Evolutionary conservation across 2,329 filamentous ascomycete species (phyloP), one percentile per base, ranked within the genome.

Genomic region (Colletotrichum sp.): DNA sequence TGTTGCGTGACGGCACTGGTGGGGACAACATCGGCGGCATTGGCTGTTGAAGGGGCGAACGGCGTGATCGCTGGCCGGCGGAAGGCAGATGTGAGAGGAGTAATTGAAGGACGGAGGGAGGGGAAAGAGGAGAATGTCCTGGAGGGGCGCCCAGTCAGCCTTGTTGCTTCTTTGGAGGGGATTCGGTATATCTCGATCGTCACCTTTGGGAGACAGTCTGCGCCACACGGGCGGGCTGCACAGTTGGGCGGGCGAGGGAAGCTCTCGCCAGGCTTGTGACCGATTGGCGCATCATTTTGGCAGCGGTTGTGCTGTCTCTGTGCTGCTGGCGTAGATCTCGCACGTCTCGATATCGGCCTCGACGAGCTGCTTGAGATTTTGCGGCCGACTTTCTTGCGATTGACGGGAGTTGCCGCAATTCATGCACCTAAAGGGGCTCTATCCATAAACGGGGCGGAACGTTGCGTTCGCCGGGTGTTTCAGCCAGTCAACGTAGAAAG

Each of bases 121-220:
- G 89, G 86, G 78, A 91, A 86, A 64, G 88, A 88, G 67, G 87
- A 85, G 80, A 89, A 89, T 67, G 85, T 83, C 78, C 88, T 90
- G 75, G 34, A 57, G 12, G 38, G 21, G n/a, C 30, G 58, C 38
- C 43, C 52, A n/a, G 68, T 74, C 34, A 72, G 73, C 16, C 48
- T 24, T 18, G 34, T 48, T 2, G 30, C 16, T 26, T 28, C 8
- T 24, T 24, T 18, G 8, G 36, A 30, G 28, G n/a, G 24, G 15
- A 5, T 38, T 67, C n/a, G n/a, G 9, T 21, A 66, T 36, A 13
- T 32, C 26, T 60, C 34, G 16, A 15, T 28, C 24, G 57, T 4
- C 34, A 65, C 74, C 74, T 75, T 75, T 65, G 71, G n/a, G 70
- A 65, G 10, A 64, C 9, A 12, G 57, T 28, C 32, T 69, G 74